These are phyloP conservation scores for Tolypocladium guangdongense DNA, from an alignment of 2,329 filamentous ascomycete species.

Conservation along the genomic window DNA sequence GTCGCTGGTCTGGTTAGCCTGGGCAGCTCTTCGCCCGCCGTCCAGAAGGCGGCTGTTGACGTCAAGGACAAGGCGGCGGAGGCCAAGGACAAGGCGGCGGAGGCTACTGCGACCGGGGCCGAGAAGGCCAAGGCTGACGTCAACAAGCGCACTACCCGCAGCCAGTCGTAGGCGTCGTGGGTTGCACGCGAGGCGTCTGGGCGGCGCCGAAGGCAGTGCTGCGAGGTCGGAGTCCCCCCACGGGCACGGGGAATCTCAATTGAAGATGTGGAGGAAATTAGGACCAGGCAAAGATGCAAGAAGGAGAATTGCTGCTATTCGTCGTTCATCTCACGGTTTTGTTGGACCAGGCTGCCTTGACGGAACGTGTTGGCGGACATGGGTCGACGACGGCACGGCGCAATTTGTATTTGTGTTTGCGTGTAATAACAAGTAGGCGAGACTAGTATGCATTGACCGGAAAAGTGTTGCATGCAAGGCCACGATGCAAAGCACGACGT, in stretches of 20 bases:
- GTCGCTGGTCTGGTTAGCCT: constrained; percentile 55
- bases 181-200: background rate
- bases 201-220: background rate
- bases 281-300: background rate
- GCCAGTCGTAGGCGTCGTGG: constrained; percentile 32
- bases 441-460: background rate
- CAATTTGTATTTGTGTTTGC: background rate
- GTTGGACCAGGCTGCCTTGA: background rate
- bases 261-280: background rate
- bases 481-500: background rate
- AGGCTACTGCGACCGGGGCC: constrained; percentile 48
- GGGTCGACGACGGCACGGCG: background rate
- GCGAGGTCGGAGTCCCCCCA: background rate
- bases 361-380: background rate
- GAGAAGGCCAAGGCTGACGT: constrained; percentile 69
- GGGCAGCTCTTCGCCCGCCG: constrained; percentile 55
- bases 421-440: background rate
- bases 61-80: constrained; percentile 63
- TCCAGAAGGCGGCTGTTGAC: constrained; percentile 59
- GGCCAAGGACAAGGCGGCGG: constrained; percentile 54
- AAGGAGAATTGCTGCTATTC: background rate
- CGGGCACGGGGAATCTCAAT: background rate
- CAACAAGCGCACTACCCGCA: constrained; percentile 48
- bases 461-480: background rate
- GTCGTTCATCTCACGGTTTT: background rate